Conservation (phyloP, 2,329 filamentous ascomycete species). For the Lasiodiplodia hormozganensis region DNA sequence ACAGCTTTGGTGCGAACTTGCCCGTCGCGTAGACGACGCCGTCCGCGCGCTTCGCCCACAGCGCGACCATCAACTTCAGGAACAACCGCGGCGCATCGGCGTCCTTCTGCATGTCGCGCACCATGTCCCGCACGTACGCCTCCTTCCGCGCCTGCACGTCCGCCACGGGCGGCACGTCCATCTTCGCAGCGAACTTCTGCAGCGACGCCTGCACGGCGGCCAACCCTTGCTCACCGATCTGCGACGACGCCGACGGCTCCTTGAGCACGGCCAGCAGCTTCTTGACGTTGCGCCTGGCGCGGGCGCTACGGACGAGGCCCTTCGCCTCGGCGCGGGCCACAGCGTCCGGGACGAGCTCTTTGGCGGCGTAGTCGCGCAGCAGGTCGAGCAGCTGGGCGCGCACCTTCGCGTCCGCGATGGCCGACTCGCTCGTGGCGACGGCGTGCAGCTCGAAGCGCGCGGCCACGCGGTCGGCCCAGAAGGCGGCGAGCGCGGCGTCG, state of each 20-base stretch:
- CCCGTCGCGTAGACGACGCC: conserved; percentile 50
- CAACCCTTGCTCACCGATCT: conserved; percentile 18
- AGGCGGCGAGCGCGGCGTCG: conserved; percentile 40
- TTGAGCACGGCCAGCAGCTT: conserved; percentile 39
- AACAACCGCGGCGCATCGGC: conserved; percentile 47
- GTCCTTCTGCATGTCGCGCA: conserved; percentile 43
- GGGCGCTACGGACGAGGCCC: conserved; percentile 40
- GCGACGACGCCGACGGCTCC: conserved; percentile 26
- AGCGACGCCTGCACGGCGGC: conserved; percentile 33
- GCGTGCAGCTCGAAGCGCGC: conserved; percentile 39
- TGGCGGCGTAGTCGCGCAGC: conserved; percentile 39
- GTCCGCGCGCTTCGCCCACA: conserved; percentile 39
- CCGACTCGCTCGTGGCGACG: conserved; percentile 32
- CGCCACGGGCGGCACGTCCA: conserved; percentile 35
- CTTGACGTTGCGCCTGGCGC: conserved; percentile 40
- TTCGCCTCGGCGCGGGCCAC: conserved; percentile 42
- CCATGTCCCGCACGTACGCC: conserved; percentile 41
- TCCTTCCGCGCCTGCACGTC: conserved; percentile 36
- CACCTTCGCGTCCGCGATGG: conserved; percentile 41
- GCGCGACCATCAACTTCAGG: conserved; percentile 43
- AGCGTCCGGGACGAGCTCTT: conserved; percentile 44
- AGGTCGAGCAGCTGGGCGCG: conserved; percentile 44
- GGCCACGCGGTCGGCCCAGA: conserved; percentile 43
- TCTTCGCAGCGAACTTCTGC: conserved; percentile 45
- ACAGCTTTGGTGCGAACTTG: conserved; percentile 49